phyloP scores from a whole-genome alignment of 225 moss, liverwort and hornwort genomes.

The Polytrichum formosum region DNA sequence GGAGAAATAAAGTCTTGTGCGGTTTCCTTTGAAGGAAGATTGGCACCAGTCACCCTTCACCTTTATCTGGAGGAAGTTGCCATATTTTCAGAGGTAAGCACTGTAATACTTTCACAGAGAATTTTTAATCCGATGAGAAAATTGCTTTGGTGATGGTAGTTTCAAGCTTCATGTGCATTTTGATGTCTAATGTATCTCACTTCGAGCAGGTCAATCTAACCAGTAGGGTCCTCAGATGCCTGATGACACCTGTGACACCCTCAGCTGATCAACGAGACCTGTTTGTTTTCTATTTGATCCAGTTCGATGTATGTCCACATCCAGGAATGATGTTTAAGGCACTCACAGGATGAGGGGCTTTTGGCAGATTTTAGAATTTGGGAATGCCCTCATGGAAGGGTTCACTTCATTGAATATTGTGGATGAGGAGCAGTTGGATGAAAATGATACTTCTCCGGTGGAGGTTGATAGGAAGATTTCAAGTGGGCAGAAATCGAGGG shows the following conservation, averaged over 20 bases:
- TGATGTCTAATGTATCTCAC: too few species aligned
- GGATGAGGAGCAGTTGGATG: slow-evolving; percentile 22
- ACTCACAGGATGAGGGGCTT: background rate
- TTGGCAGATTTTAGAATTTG: slow-evolving; percentile 47
- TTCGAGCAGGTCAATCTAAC: too few species aligned
- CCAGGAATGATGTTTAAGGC: background rate
- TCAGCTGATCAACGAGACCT: too few species aligned
- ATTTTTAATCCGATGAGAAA: too few species aligned
- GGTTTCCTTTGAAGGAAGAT: slow-evolving; percentile 48
- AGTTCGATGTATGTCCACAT: too few species aligned
- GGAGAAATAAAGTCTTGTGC: slow-evolving; percentile 63
- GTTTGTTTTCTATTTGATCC: too few species aligned
- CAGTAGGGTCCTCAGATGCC: too few species aligned
- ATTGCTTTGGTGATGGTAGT: too few species aligned
- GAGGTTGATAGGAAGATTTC: slow-evolving; percentile 20
- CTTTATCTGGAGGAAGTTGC: slow-evolving; percentile 69
- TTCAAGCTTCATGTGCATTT: too few species aligned
- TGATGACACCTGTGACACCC: too few species aligned
- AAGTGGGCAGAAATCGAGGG: slow-evolving; percentile 14
- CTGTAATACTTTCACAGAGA: background rate
- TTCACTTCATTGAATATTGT: slow-evolving; percentile 29
- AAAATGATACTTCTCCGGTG: slow-evolving; percentile 19
- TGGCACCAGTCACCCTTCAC: slow-evolving; percentile 69
- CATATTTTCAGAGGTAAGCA: slow-evolving; percentile 49
- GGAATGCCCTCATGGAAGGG: slow-evolving; percentile 47